phyloP scores from a whole-genome alignment of 495 filamentous ascomycete species.

The Aspergillus ostianus region DNA sequence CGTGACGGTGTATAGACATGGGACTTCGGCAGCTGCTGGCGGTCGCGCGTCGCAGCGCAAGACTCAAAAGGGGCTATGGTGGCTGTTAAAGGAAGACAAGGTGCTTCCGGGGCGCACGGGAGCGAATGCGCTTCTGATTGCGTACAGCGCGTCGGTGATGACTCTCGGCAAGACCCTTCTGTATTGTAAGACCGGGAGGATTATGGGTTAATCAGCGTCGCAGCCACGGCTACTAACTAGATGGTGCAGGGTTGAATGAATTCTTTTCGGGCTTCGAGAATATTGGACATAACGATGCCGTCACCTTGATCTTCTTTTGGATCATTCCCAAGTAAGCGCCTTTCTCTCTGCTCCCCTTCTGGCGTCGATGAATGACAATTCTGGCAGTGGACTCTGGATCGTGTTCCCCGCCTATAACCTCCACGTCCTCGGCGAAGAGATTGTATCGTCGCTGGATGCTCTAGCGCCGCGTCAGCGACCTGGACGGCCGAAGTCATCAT shows the following conservation, averaged over 20 bases:
- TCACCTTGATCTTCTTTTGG: slow-evolving; percentile 63
- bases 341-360: slow-evolving; percentile 1
- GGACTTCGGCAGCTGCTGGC: slow-evolving; percentile 27
- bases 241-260: slow-evolving; percentile 66
- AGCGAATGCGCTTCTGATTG: slow-evolving; percentile 63
- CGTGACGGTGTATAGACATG: slow-evolving; percentile 54
- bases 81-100: slow-evolving; percentile 48
- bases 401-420: slow-evolving; percentile 69
- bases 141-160: slow-evolving; percentile 69
- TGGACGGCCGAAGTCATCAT: slow-evolving; percentile 35
- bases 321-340: slow-evolving; percentile 75
- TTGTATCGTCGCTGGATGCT: slow-evolving; percentile 63
- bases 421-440: slow-evolving; percentile 66
- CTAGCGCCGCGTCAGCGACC: slow-evolving; percentile 35
- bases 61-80: slow-evolving; percentile 32
- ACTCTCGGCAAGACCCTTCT: slow-evolving; percentile 85
- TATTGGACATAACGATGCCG: slow-evolving; percentile 69
- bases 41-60: slow-evolving; percentile 32
- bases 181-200: slow-evolving; percentile 62
- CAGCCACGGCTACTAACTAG: slow-evolving; percentile 9
- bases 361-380: slow-evolving; percentile 10
- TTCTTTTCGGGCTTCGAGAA: slow-evolving; percentile 73
- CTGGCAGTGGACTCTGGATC: slow-evolving; percentile 71
- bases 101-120: slow-evolving; percentile 58
- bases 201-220: background rate